These are phyloP conservation scores for Chaetomium sp. DNA, from an alignment of 2,329 filamentous ascomycete species.

Conservation along the genomic window DNA sequence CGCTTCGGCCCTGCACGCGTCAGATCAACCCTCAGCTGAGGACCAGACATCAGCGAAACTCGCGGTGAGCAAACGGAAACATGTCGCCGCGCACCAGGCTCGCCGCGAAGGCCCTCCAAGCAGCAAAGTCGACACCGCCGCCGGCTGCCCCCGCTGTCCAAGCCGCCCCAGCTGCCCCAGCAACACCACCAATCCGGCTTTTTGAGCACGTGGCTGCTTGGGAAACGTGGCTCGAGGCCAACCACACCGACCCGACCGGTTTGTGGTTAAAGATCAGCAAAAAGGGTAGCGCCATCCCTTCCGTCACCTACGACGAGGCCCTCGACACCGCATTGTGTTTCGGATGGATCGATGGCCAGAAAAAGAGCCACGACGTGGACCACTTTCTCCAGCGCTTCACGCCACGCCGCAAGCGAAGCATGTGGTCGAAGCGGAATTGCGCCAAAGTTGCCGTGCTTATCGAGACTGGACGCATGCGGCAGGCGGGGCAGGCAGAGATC, in stretches of 20 bases:
- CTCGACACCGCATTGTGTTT: slow-evolving; percentile 61
- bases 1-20: no score
- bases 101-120: slow-evolving; percentile 14
- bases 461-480: slow-evolving; percentile 51
- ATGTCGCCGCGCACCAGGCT: slow-evolving; percentile 19
- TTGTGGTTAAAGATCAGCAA: slow-evolving; percentile 55
- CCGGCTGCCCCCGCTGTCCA: background rate
- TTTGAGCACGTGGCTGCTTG: slow-evolving; percentile 40
- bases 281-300: slow-evolving; percentile 47
- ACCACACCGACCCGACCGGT: slow-evolving; percentile 41
- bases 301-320: slow-evolving; percentile 54
- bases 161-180: background rate
- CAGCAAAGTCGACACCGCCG: background rate
- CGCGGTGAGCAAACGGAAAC: background rate
- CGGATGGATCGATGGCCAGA: slow-evolving; percentile 66
- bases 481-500: slow-evolving; percentile 52
- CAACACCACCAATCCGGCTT: slow-evolving; percentile 31
- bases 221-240: slow-evolving; percentile 46
- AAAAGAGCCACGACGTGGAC: slow-evolving; percentile 47
- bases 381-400: slow-evolving; percentile 61
- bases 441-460: slow-evolving; percentile 50
- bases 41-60: background rate
- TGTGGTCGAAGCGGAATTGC: slow-evolving; percentile 64
- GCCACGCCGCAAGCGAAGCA: slow-evolving; percentile 55
- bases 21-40: background rate